These are phyloP conservation scores for Filobasidium floriforme DNA, from an alignment of 768 basidiomycete species.

Conservation along the genomic window DNA sequence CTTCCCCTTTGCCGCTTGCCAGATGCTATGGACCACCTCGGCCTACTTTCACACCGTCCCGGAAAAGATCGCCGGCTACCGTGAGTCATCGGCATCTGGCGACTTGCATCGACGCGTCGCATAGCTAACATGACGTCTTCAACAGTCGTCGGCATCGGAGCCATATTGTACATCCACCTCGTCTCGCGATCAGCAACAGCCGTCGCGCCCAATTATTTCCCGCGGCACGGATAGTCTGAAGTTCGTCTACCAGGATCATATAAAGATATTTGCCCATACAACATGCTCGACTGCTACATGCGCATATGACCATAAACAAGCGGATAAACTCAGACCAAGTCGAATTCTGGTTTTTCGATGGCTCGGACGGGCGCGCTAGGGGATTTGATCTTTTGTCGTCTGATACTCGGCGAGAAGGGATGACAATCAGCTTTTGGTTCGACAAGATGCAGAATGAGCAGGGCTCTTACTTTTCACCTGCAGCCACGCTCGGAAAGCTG, in stretches of 20 bases:
- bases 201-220: background rate
- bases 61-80: conserved; percentile 78
- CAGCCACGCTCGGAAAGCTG: conserved; percentile 90
- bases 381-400: conserved; percentile 32
- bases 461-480: conserved; percentile 63
- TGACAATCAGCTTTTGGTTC: background rate
- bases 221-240: background rate
- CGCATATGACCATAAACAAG: too few species aligned
- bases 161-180: background rate
- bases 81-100: conserved; percentile 50
- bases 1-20: background rate
- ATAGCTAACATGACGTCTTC: background rate
- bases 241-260: background rate
- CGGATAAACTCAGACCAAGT: background rate
- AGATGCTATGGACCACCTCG: conserved; percentile 67
- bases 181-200: background rate
- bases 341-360: conserved; percentile 6
- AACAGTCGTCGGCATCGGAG: background rate
- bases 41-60: conserved; percentile 82
- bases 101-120: background rate
- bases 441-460: background rate
- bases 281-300: too few species aligned
- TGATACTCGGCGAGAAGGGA: background rate
- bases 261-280: too few species aligned
- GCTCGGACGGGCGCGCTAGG: conserved; percentile 31